Percentiles rank a stretch among this genome's conserved stretches.
phyloP scores from a whole-genome alignment of 2,329 filamentous ascomycete genomes.

The Pseudocercospora ulei region DNA sequence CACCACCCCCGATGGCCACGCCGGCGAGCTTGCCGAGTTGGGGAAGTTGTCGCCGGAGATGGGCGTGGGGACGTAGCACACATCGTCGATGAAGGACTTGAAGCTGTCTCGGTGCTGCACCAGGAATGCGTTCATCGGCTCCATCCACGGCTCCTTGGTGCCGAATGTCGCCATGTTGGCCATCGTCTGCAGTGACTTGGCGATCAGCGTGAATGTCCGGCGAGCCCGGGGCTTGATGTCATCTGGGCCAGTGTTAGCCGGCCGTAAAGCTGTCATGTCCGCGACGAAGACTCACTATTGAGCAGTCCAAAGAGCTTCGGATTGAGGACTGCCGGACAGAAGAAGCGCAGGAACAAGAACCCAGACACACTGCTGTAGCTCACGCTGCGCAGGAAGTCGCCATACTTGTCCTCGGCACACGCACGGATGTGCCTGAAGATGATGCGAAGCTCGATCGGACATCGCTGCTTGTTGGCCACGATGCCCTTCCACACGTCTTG shows the following conservation, averaged over 20 bases:
- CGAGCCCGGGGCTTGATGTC: conserved; percentile 75
- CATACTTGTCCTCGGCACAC: conserved; percentile 88
- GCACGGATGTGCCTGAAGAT: conserved; percentile 86
- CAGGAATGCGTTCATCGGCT: conserved; percentile 90
- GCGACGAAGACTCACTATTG: conserved; percentile 45
- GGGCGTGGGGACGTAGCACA: conserved; percentile 73
- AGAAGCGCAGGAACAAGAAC: conserved; percentile 88
- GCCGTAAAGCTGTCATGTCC: not conserved
- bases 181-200: conserved; percentile 82
- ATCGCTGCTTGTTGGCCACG: conserved; percentile 58
- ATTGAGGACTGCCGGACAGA: conserved; percentile 91
- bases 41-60: conserved; percentile 43
- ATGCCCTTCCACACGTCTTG: conserved; percentile 81
- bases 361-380: conserved; percentile 91
- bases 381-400: conserved; percentile 80
- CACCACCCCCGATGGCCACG: conserved; percentile 25
- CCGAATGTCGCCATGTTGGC: conserved; percentile 87
- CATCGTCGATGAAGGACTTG: conserved; percentile 74
- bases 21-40: conserved; percentile 22
- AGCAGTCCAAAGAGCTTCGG: conserved; percentile 86
- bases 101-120: conserved; percentile 65
- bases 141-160: conserved; percentile 97
- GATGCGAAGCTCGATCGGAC: conserved; percentile 70
- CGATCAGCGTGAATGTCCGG: conserved; percentile 80
- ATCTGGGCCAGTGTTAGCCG: conserved; percentile 44